Evolutionary conservation across 805 yeast species (phyloP).

Genomic region (Suhomyces kilbournensis): DNA sequence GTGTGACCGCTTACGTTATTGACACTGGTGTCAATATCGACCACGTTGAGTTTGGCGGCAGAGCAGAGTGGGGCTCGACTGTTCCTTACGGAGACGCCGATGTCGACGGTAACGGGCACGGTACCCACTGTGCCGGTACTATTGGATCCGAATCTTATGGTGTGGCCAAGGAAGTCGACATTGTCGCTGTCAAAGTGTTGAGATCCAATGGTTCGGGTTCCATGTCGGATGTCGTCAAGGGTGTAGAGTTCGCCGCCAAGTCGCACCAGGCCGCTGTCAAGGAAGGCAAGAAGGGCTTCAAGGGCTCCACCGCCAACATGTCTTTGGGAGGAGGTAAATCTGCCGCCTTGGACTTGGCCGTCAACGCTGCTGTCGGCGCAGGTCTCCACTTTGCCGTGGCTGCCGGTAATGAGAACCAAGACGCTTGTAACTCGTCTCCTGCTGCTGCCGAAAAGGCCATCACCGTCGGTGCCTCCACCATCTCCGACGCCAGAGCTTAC

Average conservation of each 20-base stretch:
- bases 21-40: slow-evolving; percentile 83
- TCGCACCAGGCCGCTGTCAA: slow-evolving; percentile 53
- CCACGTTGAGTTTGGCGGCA: slow-evolving; percentile 77
- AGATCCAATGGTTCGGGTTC: slow-evolving; percentile 80
- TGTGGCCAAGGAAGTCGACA: slow-evolving; percentile 74
- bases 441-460: slow-evolving; percentile 56
- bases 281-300: slow-evolving; percentile 41
- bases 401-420: slow-evolving; percentile 61
- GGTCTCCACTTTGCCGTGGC: slow-evolving; percentile 62
- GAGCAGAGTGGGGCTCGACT: slow-evolving; percentile 86
- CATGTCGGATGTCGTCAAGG: slow-evolving; percentile 81
- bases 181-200: slow-evolving; percentile 82
- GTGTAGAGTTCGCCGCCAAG: slow-evolving; percentile 80
- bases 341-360: slow-evolving; percentile 55
- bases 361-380: slow-evolving; percentile 54
- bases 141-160: slow-evolving; percentile 79
- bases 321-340: slow-evolving; percentile 60
- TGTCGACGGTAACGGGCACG: slow-evolving; percentile 87
- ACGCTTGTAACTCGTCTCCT: slow-evolving; percentile 60
- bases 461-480: slow-evolving; percentile 51
- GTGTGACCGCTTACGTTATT: slow-evolving; percentile 81
- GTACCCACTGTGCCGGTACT: slow-evolving; percentile 97
- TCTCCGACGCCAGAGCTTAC: slow-evolving; percentile 45
- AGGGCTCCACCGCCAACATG: slow-evolving; percentile 63
- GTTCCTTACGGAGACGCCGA: slow-evolving; percentile 70